Base-by-base conservation (phyloP, 306 rosid species). In the Crataegus laevigata region DNA sequence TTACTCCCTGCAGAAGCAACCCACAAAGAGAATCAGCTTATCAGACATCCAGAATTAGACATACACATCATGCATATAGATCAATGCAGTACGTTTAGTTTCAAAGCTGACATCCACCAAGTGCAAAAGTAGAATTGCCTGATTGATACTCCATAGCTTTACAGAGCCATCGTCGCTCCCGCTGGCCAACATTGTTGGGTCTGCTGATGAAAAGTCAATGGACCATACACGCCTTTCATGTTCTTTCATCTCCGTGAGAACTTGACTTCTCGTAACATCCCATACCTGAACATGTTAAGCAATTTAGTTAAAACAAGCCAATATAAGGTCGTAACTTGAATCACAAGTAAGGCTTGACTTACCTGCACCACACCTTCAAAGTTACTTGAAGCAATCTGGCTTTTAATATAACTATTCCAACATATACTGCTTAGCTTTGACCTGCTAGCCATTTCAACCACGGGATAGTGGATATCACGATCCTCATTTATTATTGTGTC, bases 101-200 rank as follows among this genome's bases (percentile, higher is more conserved):
- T 90, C 89, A 91, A 93, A 93, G 96, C 94, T 84, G 97, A 91
- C 86, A 93, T 87, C 91, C 97, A 91, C 96, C 91, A 91, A 93
- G 91, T 87, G 96, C 88, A 90, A 92, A 83, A 96, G 81, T 92
- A 91, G 87, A 96, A 90, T 94, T 96, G 96, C 99, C 99, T 96
- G 99, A 92, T 96, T 96, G 92, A 96, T 96, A 88, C 97, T 96
- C 99, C 99, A 96, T 84, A 96, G 96, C 97, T 96, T 96, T 62
- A 96, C 98, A 50, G 90, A 89, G 74, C 96, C 85, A 68, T 96
- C 99, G 30, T 96, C 98, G 51, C 99, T 92, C 73, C 99, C 99
- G 30, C 99, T 96, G 29, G 97, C 98, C 78, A 96, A 81, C 88
- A 96, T 80, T 73, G 99, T 96, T 28, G 99, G 99, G 75, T 96